A percentile compares a stretch with the other conserved stretches of the same genome.
Evolutionary conservation across 31 red algal species (phyloP).

Genomic region (Asparagopsis taxiformis): DNA sequence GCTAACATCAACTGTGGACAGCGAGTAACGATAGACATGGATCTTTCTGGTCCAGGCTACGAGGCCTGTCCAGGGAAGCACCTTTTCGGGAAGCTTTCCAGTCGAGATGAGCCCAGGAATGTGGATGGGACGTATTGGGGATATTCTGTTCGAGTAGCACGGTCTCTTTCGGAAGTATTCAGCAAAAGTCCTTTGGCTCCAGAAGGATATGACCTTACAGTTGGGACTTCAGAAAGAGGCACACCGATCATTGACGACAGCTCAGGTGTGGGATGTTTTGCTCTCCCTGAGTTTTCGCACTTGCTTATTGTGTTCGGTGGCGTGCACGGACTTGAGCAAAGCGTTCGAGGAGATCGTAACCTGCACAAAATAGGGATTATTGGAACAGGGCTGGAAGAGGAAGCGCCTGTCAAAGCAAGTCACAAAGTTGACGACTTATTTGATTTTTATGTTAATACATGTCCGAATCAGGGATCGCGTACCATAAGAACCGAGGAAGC

Average conservation of each 20-base stretch:
- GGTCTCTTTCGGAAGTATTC: conserved; percentile 57
- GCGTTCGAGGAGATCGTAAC: conserved; percentile 35
- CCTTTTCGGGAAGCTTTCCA: conserved; percentile 43
- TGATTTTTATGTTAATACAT: conserved; percentile 94
- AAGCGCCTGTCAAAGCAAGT: background rate
- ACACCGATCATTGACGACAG: conserved; percentile 25
- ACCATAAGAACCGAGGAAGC: conserved; percentile 98
- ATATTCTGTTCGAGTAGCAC: conserved; percentile 73
- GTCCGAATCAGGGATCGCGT: conserved; percentile 91
- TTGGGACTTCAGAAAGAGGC: conserved; percentile 92
- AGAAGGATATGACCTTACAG: conserved; percentile 73
- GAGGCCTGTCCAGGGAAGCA: conserved; percentile 51
- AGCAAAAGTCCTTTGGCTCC: conserved; percentile 41
- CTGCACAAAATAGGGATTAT: conserved; percentile 51
- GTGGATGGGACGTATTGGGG: conserved; percentile 81
- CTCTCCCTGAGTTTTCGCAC: conserved; percentile 50
- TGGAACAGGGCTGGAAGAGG: background rate
- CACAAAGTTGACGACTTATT: conserved; percentile 74
- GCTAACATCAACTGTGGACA: conserved; percentile 22
- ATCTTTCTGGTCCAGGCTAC: conserved; percentile 32
- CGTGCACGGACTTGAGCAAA: conserved; percentile 75
- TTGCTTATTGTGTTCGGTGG: conserved; percentile 92
- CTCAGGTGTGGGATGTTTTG: background rate
- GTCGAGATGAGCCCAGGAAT: conserved; percentile 6
- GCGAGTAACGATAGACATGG: conserved; percentile 81